Conservation (phyloP, 768 basidiomycete genomes). For the Fomitopsis serialis region DNA sequence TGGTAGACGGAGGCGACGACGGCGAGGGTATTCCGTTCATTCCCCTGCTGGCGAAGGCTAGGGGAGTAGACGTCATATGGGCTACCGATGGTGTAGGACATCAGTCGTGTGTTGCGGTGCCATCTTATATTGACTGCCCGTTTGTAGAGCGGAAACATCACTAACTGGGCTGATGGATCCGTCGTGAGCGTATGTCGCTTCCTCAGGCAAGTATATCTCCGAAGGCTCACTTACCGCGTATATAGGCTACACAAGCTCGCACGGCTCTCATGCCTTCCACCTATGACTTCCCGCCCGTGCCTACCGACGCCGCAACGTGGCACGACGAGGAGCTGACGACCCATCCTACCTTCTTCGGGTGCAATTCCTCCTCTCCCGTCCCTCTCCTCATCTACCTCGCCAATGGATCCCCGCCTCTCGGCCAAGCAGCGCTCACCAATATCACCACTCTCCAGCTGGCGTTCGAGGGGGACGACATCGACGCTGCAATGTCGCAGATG, state of each 20-base stretch:
- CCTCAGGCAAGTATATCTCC: neutral
- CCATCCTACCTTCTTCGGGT: constrained; percentile 79
- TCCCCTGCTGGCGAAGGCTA: constrained; percentile 62
- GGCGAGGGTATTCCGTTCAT: constrained; percentile 65
- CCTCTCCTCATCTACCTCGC: constrained; percentile 56
- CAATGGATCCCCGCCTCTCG: constrained; percentile 40
- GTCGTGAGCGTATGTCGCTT: neutral
- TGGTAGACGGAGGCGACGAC: constrained; percentile 72
- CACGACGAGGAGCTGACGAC: constrained; percentile 54
- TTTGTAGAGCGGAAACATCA: constrained; percentile 10
- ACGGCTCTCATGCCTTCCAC: constrained; percentile 28
- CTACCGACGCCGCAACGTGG: constrained; percentile 45
- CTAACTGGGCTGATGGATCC: constrained; percentile 38
- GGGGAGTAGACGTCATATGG: constrained; percentile 69
- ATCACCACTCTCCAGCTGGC: constrained; percentile 32
- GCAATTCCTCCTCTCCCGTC: constrained; percentile 36
- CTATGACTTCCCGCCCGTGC: constrained; percentile 54
- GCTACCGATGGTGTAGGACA: constrained; percentile 53
- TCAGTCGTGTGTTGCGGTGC: neutral
- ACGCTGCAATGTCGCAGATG: constrained; percentile 42
- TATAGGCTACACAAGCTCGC: constrained; percentile 40
- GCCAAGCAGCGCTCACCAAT: constrained; percentile 36
- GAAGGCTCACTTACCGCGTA: constrained; percentile 39
- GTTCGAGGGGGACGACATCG: constrained; percentile 32
- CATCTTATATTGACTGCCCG: neutral